Percentiles rank a stretch among this genome's conserved stretches.
Conservation (phyloP, 2,329 filamentous ascomycete species). For the Pezicula rhizophila region DNA sequence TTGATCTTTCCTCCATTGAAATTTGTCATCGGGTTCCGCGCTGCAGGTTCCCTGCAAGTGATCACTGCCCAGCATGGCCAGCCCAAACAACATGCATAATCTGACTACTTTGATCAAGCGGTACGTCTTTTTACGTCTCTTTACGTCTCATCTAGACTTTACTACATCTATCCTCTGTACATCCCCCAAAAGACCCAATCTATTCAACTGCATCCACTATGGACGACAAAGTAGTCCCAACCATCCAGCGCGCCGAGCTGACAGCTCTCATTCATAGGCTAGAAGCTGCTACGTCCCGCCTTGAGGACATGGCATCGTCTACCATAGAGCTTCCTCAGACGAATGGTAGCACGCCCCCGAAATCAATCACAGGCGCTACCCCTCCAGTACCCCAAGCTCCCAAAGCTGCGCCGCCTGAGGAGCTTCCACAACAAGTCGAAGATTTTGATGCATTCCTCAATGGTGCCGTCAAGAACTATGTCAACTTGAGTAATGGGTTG, state of each 20-base stretch:
- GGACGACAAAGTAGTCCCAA: conserved; percentile 20
- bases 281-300: conserved; percentile 89
- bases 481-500: conserved; percentile 69
- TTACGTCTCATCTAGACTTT: conserved; percentile 40
- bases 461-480: conserved; percentile 69
- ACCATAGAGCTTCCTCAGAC: conserved; percentile 53
- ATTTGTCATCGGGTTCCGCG: conserved; percentile 15
- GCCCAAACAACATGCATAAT: conserved; percentile 86
- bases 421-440: conserved; percentile 68
- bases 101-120: conserved; percentile 96
- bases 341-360: conserved; percentile 32
- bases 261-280: conserved; percentile 55
- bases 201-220: conserved; percentile 10
- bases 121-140: no score
- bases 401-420: conserved; percentile 35
- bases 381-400: conserved; percentile 33
- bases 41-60: conserved; percentile 12
- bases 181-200: conserved; percentile 1
- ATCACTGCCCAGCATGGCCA: conserved; percentile 29
- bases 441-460: conserved; percentile 80
- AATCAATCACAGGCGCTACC: conserved; percentile 37
- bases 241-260: conserved; percentile 19
- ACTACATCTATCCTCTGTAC: conserved; percentile 6
- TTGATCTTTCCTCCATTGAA: conserved; percentile 14
- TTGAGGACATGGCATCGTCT: conserved; percentile 91